phyloP scores from a whole-genome alignment of 768 basidiomycete genomes.

The Suillus spraguei region DNA sequence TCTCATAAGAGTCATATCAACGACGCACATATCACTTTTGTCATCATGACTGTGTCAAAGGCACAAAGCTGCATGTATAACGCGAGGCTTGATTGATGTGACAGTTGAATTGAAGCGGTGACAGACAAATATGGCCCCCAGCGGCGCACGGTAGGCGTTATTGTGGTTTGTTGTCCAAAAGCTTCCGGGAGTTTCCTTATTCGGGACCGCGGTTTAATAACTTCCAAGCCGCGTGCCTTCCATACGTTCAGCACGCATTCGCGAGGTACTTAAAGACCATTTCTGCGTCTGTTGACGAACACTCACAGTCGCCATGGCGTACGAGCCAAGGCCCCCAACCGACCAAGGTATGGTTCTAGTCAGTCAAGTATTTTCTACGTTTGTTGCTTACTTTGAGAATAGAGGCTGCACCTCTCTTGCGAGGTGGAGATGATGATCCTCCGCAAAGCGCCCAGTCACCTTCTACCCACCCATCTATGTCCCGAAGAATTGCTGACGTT shows the following conservation, averaged over 20 bases:
- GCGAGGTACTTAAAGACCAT: slow-evolving; percentile 31
- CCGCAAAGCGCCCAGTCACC: slow-evolving; percentile 26
- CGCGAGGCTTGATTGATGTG: background rate
- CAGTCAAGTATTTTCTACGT: background rate
- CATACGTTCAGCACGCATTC: slow-evolving; percentile 32
- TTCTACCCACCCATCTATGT: slow-evolving; percentile 38
- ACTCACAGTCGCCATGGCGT: slow-evolving; percentile 50
- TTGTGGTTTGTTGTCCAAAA: slow-evolving; percentile 25
- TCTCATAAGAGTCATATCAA: background rate
- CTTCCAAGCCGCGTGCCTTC: slow-evolving; percentile 26
- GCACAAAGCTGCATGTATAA: background rate
- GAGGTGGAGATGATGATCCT: slow-evolving; percentile 42
- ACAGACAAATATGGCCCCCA: too few species aligned
- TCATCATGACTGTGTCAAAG: background rate
- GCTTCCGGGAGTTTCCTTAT: slow-evolving; percentile 5
- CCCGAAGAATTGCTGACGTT: slow-evolving; percentile 46
- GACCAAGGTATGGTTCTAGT: slow-evolving; percentile 50
- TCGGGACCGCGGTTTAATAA: background rate
- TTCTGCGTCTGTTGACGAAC: slow-evolving; percentile 8
- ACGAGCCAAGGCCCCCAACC: slow-evolving; percentile 52
- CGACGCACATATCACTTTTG: background rate
- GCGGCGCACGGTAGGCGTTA: slow-evolving; percentile 8
- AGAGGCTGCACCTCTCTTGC: slow-evolving; percentile 71
- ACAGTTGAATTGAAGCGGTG: too few species aligned
- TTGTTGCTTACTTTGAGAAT: slow-evolving; percentile 16